Conservation (phyloP, 371 early-diverging fungal genomes). For the Zychaea mexicana region DNA sequence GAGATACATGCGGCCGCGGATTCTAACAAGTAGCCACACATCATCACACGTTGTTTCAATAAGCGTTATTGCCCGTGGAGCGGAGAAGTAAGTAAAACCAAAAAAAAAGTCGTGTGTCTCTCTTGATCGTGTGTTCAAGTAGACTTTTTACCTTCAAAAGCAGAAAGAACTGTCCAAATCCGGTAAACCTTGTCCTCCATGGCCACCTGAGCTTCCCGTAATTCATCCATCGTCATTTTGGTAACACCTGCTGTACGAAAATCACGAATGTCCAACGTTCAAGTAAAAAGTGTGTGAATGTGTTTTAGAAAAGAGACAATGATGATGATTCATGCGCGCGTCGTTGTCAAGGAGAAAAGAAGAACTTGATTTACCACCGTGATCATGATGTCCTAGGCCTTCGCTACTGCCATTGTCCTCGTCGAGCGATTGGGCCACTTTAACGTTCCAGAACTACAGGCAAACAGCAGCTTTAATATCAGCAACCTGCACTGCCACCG, state of each 20-base stretch:
- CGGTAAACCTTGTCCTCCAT: constrained; percentile 82
- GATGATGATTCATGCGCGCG: no score
- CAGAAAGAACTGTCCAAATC: constrained; percentile 86
- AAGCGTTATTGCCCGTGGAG: background rate
- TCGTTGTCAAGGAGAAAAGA: no score
- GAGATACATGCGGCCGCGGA: constrained; percentile 96
- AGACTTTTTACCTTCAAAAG: constrained; percentile 66
- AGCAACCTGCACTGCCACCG: no score
- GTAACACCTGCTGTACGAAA: constrained; percentile 9
- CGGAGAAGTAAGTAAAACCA: no score
- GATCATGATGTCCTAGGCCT: background rate
- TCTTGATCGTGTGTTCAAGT: background rate
- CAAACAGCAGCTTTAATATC: background rate
- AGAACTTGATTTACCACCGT: background rate
- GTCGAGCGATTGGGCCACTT: constrained; percentile 40
- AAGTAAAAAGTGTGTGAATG: no score
- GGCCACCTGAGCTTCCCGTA: constrained; percentile 50
- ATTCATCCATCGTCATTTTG: constrained; percentile 43
- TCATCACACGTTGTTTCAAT: no score
- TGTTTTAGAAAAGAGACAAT: no score
- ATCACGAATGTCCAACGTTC: no score
- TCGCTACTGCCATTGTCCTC: background rate
- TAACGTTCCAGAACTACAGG: constrained; percentile 80
- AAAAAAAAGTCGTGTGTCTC: background rate
- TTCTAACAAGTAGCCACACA: constrained; percentile 45